Evolutionary conservation across 352 stramenopile species (phyloP).

Genomic region (Globisporangium okanoganense): DNA sequence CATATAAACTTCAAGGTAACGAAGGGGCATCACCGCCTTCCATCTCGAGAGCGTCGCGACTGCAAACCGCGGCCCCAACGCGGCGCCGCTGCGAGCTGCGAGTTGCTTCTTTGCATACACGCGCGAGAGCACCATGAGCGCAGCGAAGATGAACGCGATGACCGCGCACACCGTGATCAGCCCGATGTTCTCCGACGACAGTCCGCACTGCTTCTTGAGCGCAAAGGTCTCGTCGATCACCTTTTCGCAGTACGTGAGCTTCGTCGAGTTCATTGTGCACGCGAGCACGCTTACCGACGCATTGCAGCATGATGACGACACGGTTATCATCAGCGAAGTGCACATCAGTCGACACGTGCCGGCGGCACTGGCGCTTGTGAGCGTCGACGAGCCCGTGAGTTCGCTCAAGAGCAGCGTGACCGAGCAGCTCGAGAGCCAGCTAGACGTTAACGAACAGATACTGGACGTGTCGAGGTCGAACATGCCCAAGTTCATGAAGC

Average conservation of each 20-base stretch:
- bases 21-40: too few species aligned
- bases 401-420: too few species aligned
- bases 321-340: slow-evolving; percentile 21
- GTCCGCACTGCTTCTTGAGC: slow-evolving; percentile 31
- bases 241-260: slow-evolving; percentile 30
- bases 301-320: slow-evolving; percentile 35
- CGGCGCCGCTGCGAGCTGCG: background rate
- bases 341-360: slow-evolving; percentile 33
- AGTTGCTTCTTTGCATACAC: slow-evolving; percentile 20
- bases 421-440: slow-evolving; percentile 9
- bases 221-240: slow-evolving; percentile 38
- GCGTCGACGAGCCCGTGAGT: too few species aligned
- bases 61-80: slow-evolving; percentile 26
- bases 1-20: too few species aligned
- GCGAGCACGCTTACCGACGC: slow-evolving; percentile 17
- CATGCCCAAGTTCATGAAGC: slow-evolving; percentile 66
- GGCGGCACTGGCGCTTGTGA: slow-evolving; percentile 9
- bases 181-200: slow-evolving; percentile 27
- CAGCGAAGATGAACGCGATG: slow-evolving; percentile 17
- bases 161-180: slow-evolving; percentile 24
- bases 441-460: slow-evolving; percentile 4
- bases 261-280: slow-evolving; percentile 26
- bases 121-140: slow-evolving; percentile 14
- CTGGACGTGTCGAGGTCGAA: slow-evolving; percentile 27
- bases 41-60: slow-evolving; percentile 21